These are phyloP conservation scores for Xylaria intraflava DNA, from an alignment of 495 filamentous ascomycete genomes.

Conservation along the genomic window DNA sequence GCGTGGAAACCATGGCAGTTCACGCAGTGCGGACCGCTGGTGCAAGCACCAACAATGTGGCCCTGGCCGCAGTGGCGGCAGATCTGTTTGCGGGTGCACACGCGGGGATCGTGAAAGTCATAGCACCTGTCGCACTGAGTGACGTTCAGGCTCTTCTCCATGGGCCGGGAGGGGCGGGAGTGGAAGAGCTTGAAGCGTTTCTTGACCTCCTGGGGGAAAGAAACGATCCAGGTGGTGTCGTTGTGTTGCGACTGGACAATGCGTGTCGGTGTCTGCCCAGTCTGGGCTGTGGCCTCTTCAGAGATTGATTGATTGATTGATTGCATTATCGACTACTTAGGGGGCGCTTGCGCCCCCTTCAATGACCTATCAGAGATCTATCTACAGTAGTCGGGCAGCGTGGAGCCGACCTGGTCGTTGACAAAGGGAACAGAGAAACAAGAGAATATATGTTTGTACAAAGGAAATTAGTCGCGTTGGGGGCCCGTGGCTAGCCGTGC, in stretches of 20 bases:
- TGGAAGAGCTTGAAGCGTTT: not conserved
- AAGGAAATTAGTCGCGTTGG: too few species aligned
- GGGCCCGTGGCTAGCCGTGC: too few species aligned
- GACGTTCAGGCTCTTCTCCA: not conserved
- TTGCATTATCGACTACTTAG: not conserved
- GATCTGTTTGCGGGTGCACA: not conserved
- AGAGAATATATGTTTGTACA: too few species aligned
- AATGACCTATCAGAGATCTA: too few species aligned
- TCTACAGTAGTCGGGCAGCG: too few species aligned
- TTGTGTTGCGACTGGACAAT: not conserved
- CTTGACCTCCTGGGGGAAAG: not conserved
- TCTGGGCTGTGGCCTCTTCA: not conserved
- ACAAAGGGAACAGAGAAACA: too few species aligned
- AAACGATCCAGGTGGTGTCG: not conserved
- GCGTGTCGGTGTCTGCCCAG: not conserved
- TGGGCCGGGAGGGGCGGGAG: not conserved
- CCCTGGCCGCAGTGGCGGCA: not conserved
- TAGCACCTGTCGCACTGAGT: not conserved
- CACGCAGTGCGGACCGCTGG: not conserved
- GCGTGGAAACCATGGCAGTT: not conserved
- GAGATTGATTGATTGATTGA: too few species aligned
- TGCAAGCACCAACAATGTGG: not conserved
- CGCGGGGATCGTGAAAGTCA: not conserved
- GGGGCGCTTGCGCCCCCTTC: too few species aligned
- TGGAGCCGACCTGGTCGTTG: too few species aligned